Evolutionary conservation across 1,284 basidiomycete species (phyloP).

Genomic region (Volvariella volvacea): DNA sequence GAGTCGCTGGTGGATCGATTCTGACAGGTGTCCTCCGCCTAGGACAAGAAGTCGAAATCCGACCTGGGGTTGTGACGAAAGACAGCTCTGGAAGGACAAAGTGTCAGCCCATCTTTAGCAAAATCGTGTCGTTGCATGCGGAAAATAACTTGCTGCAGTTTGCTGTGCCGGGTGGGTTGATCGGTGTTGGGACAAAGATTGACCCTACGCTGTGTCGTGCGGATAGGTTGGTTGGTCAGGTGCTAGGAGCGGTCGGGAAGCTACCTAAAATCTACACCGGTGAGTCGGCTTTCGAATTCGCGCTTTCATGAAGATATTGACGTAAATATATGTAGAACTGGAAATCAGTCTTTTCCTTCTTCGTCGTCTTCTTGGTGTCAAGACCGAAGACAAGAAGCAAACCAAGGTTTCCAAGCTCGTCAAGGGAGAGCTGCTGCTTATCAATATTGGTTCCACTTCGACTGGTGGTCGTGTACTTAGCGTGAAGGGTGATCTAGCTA

Average conservation of each 20-base stretch:
- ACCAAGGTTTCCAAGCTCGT: conserved; percentile 92
- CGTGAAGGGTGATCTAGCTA: conserved; percentile 89
- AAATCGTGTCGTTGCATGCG: conserved; percentile 88
- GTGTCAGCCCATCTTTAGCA: conserved; percentile 91
- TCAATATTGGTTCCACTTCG: conserved; percentile 93
- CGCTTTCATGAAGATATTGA: neutral
- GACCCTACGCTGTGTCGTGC: conserved; percentile 97
- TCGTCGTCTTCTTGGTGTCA: conserved; percentile 93
- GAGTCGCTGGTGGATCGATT: conserved; percentile 96
- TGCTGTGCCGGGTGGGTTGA: conserved; percentile 95
- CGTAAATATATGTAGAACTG: conserved; percentile 44
- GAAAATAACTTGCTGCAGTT: conserved; percentile 94
- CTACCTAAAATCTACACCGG: conserved; percentile 92
- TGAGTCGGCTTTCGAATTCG: conserved; percentile 21
- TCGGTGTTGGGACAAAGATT: conserved; percentile 96
- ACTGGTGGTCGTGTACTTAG: conserved; percentile 88
- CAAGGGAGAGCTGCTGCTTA: conserved; percentile 90
- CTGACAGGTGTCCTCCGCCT: conserved; percentile 88
- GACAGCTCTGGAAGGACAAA: conserved; percentile 86
- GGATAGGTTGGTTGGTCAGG: conserved; percentile 95
- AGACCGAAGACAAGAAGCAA: conserved; percentile 97
- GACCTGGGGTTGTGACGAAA: conserved; percentile 96
- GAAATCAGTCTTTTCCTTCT: conserved; percentile 92
- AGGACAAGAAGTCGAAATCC: conserved; percentile 94
- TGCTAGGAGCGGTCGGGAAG: conserved; percentile 90